Base-by-base conservation (phyloP, 1,284 basidiomycete genomes). In the Pseudozyma sp. region DNA sequence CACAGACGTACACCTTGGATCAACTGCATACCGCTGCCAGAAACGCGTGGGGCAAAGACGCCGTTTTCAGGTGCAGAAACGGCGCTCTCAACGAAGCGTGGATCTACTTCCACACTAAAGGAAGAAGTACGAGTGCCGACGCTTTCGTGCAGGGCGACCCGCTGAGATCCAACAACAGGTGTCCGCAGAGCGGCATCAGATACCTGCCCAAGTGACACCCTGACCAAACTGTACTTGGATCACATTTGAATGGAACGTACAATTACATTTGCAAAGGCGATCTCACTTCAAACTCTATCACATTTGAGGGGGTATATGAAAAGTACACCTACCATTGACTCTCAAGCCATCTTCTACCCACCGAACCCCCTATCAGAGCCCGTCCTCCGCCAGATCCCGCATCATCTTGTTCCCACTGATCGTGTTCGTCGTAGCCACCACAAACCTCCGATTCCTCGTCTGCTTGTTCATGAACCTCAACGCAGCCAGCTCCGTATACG, bases 401-500 rank as follows among this genome's bases (percentile, higher is more conserved):
- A 81, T 56, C 64, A 81, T 48, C 17, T 29, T 48, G 29, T 78
- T 71, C 14, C 79, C 80, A 35, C 67, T 79, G 45, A 81, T 68
- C n/a, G 70, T 75, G 35, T 74, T 75, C 8, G 80, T 82, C 17
- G 80, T 81, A 4, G 79, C 79, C 4, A 77, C 58, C 31, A 83
- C 54, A 35, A 79, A 83, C 3, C 81, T 42, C 13, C 81, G 56
- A 34, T 76, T 77, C 9, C 68, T 63, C 16, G 78, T 81, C 51
- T 81, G 76, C 77, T 90, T 88, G 65, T 89, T 89, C 84, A 96
- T 92, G 91, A 94, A 97, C 80, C 97, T 88, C 75, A 99, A 84
- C 9, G 96, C 95, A 19, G 95, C 91, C 57, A 99, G 92, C 86
- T 99, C 97, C 7, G 96, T 95, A 80, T 93, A 97, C 7, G 97